Evolutionary conservation across 108 stramenopile species (phyloP).

Genomic region (Skeletonema potamos): DNA sequence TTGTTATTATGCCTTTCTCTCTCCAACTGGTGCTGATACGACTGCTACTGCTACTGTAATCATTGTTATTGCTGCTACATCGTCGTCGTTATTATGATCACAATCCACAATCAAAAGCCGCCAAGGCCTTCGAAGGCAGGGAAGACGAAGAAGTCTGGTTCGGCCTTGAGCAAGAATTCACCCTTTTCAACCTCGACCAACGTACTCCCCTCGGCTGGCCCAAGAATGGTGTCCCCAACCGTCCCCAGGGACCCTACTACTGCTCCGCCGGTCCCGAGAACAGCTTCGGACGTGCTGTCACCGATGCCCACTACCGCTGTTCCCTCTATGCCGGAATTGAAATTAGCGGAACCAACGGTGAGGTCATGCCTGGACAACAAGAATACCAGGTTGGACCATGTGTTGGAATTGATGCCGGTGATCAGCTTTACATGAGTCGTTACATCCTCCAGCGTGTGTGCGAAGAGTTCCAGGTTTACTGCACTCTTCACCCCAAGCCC

Average conservation of each 20-base stretch:
- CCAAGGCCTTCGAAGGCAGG: conserved; percentile 74
- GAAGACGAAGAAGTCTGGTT: conserved; percentile 89
- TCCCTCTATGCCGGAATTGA: conserved; percentile 95
- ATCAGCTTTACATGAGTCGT: conserved; percentile 96
- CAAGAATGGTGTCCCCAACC: conserved; percentile 81
- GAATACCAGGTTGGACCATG: conserved; percentile 99
- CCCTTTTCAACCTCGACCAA: conserved; percentile 93
- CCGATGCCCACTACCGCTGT: conserved; percentile 94
- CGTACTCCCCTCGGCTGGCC: conserved; percentile 96
- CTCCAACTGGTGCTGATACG: not conserved
- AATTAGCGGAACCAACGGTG: conserved; percentile 96
- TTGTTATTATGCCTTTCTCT: not conserved
- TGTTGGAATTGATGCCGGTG: conserved; percentile 96
- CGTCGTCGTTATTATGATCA: not conserved
- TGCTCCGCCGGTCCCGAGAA: conserved; percentile 95
- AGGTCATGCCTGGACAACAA: conserved; percentile 99
- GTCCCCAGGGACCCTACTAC: conserved; percentile 97
- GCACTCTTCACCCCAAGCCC: conserved; percentile 97
- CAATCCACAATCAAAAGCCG: conserved; percentile 42
- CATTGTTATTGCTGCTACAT: not conserved
- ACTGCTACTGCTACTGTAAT: not conserved
- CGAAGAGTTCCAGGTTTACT: conserved; percentile 97
- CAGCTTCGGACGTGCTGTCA: conserved; percentile 91
- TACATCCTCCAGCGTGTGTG: conserved; percentile 97
- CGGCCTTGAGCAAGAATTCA: conserved; percentile 98